Base-by-base conservation (phyloP, 495 filamentous ascomycete genomes). In the Choiromyces venosus region DNA sequence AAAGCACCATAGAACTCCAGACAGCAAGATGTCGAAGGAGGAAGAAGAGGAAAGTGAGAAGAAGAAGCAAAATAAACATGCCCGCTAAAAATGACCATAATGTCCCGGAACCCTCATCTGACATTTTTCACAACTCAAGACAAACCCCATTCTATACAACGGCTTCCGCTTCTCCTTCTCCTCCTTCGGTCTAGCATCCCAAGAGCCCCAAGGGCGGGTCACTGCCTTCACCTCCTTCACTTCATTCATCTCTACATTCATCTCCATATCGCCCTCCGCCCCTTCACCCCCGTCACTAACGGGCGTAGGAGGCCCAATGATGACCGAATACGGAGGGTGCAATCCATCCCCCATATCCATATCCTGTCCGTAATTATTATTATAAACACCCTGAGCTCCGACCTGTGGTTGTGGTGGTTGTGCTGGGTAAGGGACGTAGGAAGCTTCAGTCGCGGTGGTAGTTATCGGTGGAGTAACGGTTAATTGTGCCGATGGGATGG, bases 51-150 rank as follows among this genome's bases (percentile, higher is more conserved):
- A n/a, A n/a, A 66, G 37, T 9, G 37, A n/a, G 46, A 40, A 36
- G 56, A 36, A 77, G 29, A 29, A 69, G 46, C 46, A 37, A 65
- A 65, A 21, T 12, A 8, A 74, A 19, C 19, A 19, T 52, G n/a
- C n/a, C 16, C 40, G 7, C 68, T 69, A 79, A 18, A 71, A 75
- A 52, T 79, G 77, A 14, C 68, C 74, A 35, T 79, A 79, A 67
- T 79, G 77, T 3, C 77, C 77, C 25, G 77, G 76, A 10, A 79
- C 68, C 66, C 72, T 78, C 68, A 79, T 38, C 66, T 76, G 68
- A 25, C 77, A 79, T 68, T 78, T 79, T 37, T 79, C 77, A 40
- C 77, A 79, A 61, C 71, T 76, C 37, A 67, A 64, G 25, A 69
- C 68, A 25, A 69, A 79, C 14, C 77, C 77, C 77, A 79, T 79